Percentiles rank a stretch among this genome's conserved stretches.
These are phyloP conservation scores for Hypoxylon fragiforme DNA, from an alignment of 495 filamentous ascomycete species.

Conservation along the genomic window DNA sequence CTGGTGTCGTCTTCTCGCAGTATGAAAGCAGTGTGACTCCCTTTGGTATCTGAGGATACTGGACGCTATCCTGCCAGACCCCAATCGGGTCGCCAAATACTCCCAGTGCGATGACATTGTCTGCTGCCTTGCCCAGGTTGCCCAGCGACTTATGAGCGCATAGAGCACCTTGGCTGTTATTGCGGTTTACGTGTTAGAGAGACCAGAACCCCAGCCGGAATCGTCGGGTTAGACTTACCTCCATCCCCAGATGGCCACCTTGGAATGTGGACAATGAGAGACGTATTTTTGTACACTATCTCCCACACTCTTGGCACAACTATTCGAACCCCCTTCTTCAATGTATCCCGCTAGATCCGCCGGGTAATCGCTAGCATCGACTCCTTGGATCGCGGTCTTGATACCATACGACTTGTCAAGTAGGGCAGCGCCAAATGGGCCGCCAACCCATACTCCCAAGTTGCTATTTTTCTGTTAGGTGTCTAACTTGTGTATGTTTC, in stretches of 20 bases:
- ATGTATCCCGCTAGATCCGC: constrained; percentile 29
- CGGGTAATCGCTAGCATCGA: constrained; percentile 21
- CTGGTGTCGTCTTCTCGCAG: constrained; percentile 25
- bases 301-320: constrained; percentile 25
- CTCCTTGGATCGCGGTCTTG: constrained; percentile 28
- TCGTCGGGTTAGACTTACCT: constrained; percentile 16
- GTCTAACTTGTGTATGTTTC: too few species aligned
- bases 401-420: constrained; percentile 5
- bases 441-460: constrained; percentile 28
- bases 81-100: constrained; percentile 29
- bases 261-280: constrained; percentile 17
- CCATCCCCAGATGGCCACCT: constrained; percentile 32
- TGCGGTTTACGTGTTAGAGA: background rate
- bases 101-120: constrained; percentile 29
- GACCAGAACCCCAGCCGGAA: background rate
- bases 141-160: constrained; percentile 30
- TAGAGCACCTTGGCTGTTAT: constrained; percentile 29
- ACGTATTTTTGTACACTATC: constrained; percentile 18
- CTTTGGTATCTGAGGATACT: constrained; percentile 17
- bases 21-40: constrained; percentile 16
- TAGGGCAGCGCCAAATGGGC: constrained; percentile 23
- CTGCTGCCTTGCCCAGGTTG: constrained; percentile 9
- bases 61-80: constrained; percentile 25
- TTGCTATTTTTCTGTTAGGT: constrained; percentile 21
- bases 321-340: constrained; percentile 24